Evolutionary conservation across 2,329 filamentous ascomycete species (phyloP).

Genomic region (Microdochium nivale): DNA sequence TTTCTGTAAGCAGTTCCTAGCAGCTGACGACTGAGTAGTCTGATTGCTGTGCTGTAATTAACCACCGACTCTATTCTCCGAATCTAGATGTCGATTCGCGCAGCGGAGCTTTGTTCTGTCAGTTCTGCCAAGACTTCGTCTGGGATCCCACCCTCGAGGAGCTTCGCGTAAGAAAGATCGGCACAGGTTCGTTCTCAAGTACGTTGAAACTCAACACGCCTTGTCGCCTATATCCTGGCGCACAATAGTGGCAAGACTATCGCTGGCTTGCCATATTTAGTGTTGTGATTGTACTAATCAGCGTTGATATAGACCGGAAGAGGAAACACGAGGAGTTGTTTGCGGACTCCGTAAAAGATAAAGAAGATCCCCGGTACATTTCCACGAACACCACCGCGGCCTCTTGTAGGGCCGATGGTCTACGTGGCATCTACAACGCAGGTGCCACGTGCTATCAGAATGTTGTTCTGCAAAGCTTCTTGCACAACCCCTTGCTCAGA

Average conservation of each 20-base stretch:
- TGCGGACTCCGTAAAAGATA: constrained; percentile 45
- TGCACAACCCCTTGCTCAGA: constrained; percentile 86
- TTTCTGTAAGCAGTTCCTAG: constrained; percentile 51
- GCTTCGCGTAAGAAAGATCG: constrained; percentile 61
- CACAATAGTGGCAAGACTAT: neutral
- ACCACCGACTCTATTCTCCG: constrained; percentile 17
- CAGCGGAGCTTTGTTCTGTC: constrained; percentile 67
- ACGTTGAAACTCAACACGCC: constrained; percentile 14
- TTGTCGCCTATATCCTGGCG: neutral
- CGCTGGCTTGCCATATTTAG: too few relatives aligned
- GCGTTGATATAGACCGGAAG: constrained; percentile 47
- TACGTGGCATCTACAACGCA: constrained; percentile 92
- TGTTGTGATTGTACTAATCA: constrained; percentile 2
- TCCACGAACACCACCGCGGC: constrained; percentile 68
- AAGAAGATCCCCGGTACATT: constrained; percentile 69
- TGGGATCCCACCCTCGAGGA: constrained; percentile 77
- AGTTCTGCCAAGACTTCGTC: constrained; percentile 74
- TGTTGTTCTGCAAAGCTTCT: constrained; percentile 84
- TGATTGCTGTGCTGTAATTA: neutral
- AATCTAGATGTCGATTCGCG: constrained; percentile 69
- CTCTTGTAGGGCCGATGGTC: constrained; percentile 77
- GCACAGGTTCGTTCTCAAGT: constrained; percentile 58
- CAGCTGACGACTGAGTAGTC: neutral
- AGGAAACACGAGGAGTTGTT: constrained; percentile 68
- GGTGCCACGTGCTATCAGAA: constrained; percentile 99